These are phyloP conservation scores for Saccharomycopsis fodiens DNA, from an alignment of 805 yeast species.

Conservation along the genomic window DNA sequence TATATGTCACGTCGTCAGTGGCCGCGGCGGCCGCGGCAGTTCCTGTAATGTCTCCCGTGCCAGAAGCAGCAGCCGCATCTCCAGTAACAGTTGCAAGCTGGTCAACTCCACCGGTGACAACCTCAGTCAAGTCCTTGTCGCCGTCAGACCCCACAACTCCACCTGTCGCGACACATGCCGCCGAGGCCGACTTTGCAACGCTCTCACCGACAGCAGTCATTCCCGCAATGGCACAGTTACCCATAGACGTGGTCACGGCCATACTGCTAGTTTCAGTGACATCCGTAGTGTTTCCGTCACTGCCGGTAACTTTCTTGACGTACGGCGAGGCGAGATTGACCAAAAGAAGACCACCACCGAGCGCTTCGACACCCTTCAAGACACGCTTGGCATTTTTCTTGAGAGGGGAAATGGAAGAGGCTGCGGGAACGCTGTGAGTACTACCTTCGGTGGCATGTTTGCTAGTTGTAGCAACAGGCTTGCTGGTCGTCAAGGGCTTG, in stretches of 20 bases:
- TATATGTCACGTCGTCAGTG: not conserved
- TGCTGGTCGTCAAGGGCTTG: no score
- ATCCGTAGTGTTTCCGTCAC: not conserved
- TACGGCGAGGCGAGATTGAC: conserved; percentile 5
- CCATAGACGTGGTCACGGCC: conserved; percentile 8
- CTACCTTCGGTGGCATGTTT: no score
- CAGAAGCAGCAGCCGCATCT: not conserved
- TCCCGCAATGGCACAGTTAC: conserved; percentile 11
- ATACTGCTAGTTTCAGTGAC: conserved; percentile 1
- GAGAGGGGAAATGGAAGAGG: not conserved
- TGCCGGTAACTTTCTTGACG: not conserved
- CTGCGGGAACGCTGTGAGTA: no score
- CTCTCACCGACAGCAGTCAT: conserved; percentile 5
- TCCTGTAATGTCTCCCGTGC: not conserved
- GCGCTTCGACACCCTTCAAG: conserved; percentile 1
- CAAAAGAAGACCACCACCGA: conserved; percentile 5
- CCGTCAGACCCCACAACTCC: conserved; percentile 5
- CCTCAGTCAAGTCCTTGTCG: not conserved
- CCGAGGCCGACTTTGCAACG: conserved; percentile 2
- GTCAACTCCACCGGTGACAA: no score
- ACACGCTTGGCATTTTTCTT: conserved; percentile 2
- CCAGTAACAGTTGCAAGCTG: not conserved
- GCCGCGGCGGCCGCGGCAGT: not conserved
- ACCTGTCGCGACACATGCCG: conserved; percentile 13
- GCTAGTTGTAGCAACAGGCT: no score